Evolutionary conservation across 1,284 basidiomycete genomes (phyloP).

Genomic region (Fomes fomentarius): DNA sequence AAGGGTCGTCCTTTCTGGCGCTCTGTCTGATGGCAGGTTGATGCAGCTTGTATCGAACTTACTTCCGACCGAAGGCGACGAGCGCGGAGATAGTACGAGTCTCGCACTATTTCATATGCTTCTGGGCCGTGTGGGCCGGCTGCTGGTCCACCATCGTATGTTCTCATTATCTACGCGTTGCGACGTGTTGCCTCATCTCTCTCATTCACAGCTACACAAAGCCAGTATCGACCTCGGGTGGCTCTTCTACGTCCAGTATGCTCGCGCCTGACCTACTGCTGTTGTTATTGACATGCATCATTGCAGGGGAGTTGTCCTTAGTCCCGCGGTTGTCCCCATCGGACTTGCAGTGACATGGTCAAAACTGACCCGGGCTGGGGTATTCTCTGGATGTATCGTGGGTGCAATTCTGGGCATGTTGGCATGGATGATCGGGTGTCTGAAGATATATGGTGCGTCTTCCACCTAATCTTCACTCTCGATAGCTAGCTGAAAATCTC

Average conservation of each 20-base stretch:
- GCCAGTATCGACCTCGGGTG: conserved; percentile 50
- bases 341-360: conserved; percentile 51
- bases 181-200: neutral
- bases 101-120: conserved; percentile 55
- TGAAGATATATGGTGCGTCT: conserved; percentile 48
- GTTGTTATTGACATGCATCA: neutral
- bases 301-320: conserved; percentile 47
- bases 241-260: conserved; percentile 53
- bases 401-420: conserved; percentile 49
- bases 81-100: conserved; percentile 65
- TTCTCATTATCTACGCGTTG: no score
- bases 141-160: conserved; percentile 51
- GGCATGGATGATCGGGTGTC: conserved; percentile 56
- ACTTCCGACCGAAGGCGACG: conserved; percentile 63
- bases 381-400: conserved; percentile 44
- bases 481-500: neutral
- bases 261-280: neutral
- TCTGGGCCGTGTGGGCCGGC: conserved; percentile 66
- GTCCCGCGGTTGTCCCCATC: conserved; percentile 52
- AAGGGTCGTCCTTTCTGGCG: neutral
- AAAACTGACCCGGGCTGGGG: conserved; percentile 45
- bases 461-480: neutral
- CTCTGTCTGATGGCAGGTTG: neutral
- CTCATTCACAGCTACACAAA: conserved; percentile 41
- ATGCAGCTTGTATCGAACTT: conserved; percentile 60